Base-by-base conservation (phyloP, 306 rosid genomes). In the Oemleria cerasiformis region DNA sequence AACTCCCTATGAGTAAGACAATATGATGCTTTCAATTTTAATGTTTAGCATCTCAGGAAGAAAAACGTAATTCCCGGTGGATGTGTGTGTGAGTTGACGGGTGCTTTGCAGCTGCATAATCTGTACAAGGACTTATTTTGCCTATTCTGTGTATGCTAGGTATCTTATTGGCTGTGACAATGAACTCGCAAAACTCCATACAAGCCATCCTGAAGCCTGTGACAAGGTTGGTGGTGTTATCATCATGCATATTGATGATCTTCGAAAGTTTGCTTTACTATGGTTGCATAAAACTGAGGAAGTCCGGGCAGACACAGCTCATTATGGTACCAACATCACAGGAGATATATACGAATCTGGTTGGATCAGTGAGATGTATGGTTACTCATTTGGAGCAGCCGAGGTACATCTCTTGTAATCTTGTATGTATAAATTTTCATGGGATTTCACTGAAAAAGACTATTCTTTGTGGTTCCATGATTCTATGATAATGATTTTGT, bases 351-450 rank as follows among this genome's bases (percentile, higher is more conserved):
- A 82, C 73, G 82, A 72, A 73, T 89, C 99, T 21, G 99, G 99
- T 57, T 94, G 99, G 99, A 94, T 91, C 15, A 94, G 99, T 71
- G 99, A 94, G 86, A 94, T 91, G 99, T 94, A 94, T 76, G 99
- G 99, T 47, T 94, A 94, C 84, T 94, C 99, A 47, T 94, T 94
- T 7, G 99, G 95, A 4, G 99, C 99, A 7, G 99, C 99, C 5
- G 99, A 94, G 99, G 99, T 94, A 94, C 41, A 70, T 30, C 36
- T 30, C 36, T 72, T 63, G 17, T 71, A 63, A 82, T 41, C 53
- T 58, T 43, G 44, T 64, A 54, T 53, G 62, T 57, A 17, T 49
- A 3, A n/a, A 34, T 70, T 53, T 53, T 43, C 71, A 39, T 42
- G 34, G 60, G 16, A 63, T 50, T 25, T 44, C 2, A 13, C 19